Base-by-base conservation (phyloP, 208 protist genomes). In the Acanthamoeba royreba region DNA sequence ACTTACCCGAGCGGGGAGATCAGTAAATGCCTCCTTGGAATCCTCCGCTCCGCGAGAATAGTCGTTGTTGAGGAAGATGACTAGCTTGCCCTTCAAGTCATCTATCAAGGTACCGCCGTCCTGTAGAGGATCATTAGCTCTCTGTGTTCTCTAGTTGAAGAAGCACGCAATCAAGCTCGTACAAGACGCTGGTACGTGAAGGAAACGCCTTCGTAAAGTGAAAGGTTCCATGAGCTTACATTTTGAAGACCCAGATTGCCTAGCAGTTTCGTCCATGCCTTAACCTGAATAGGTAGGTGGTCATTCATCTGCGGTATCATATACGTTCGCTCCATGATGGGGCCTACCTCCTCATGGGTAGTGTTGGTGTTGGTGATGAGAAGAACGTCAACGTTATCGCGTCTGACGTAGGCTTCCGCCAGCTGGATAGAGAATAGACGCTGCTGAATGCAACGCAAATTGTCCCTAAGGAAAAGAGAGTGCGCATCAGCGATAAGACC, bases 1-100 rank as follows among this genome's bases (percentile, higher is more conserved):
- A 5, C 43, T 25, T 87, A 49, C 47, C 2, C 77, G 43, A 47
- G 47, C 5, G 33, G 63, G 77, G 5, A 87, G 77, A 28, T 87
- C 77, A 15, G 43, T 49, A 35, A 87, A 35, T 38, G 77, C 77
- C 11, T 87, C 77, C 77, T 58, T 87, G 40, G 77, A 25, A 45
- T 87, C 77, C 15, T 87, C 77, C 17, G 77, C 77, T 28, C 47
- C 77, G 42, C 77, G 47, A 25, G 46, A 42, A 28, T 87, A 58
- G 28, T 87, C 53, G 77, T 87, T 87, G 47, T 87, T 87, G 77
- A 87, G 77, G 77, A 87, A 87, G 47, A 87, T 87, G 3, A 87
- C 77, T 28, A 87, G n/a, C 47, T 87, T 87, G 47, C 31, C 47
- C 77, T 53, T 87, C 42, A 49, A 5, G 43, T 87, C 77, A 7